Percentiles rank a stretch among this genome's conserved stretches.
Conservation (phyloP, 495 filamentous ascomycete genomes). For the Daldinia decipiens region DNA sequence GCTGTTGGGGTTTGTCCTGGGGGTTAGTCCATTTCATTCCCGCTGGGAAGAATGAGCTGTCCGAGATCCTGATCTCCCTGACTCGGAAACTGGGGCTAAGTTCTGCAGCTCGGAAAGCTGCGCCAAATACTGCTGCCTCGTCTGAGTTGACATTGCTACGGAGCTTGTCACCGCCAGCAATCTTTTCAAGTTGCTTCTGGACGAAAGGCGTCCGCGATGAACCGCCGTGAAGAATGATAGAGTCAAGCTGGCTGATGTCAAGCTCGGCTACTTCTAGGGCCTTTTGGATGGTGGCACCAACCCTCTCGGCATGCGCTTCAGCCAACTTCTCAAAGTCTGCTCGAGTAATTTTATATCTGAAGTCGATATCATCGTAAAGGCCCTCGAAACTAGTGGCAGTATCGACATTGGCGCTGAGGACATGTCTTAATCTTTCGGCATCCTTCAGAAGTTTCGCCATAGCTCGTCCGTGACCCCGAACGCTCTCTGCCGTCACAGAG, state of each 20-base stretch:
- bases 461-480: slow-evolving; percentile 82
- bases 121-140: slow-evolving; percentile 96
- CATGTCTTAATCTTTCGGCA: slow-evolving; percentile 84
- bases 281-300: slow-evolving; percentile 73
- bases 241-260: slow-evolving; percentile 80
- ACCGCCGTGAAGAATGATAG: slow-evolving; percentile 92
- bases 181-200: slow-evolving; percentile 84
- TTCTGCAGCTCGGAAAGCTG: slow-evolving; percentile 91
- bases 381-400: slow-evolving; percentile 84
- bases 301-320: slow-evolving; percentile 71
- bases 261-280: slow-evolving; percentile 79
- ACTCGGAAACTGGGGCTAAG: slow-evolving; percentile 94
- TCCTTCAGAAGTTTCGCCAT: slow-evolving; percentile 92
- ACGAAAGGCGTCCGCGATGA: slow-evolving; percentile 93
- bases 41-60: slow-evolving; percentile 76
- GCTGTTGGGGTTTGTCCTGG: slow-evolving; percentile 68
- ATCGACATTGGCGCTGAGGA: slow-evolving; percentile 92
- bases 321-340: slow-evolving; percentile 84
- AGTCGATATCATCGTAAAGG: slow-evolving; percentile 90
- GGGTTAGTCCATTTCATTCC: slow-evolving; percentile 77
- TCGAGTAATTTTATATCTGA: slow-evolving; percentile 89
- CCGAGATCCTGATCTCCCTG: slow-evolving; percentile 88
- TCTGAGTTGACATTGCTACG: slow-evolving; percentile 96
- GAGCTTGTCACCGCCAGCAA: slow-evolving; percentile 80
- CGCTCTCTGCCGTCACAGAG: slow-evolving; percentile 64